phyloP scores from a whole-genome alignment of 140 eudicot genomes.

The Oenanthe javanica region DNA sequence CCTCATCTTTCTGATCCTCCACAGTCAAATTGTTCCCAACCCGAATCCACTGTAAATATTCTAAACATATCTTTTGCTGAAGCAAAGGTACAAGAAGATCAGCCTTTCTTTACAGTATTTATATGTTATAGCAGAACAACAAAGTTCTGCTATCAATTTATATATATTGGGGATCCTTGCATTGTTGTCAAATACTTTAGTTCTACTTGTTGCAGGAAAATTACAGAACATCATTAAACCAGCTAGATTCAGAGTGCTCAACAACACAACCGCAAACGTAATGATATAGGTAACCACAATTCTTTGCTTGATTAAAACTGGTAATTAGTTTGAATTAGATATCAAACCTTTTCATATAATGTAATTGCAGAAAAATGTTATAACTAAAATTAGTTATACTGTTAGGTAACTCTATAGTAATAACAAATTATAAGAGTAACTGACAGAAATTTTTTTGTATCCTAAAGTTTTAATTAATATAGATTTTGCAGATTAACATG shows the following conservation, averaged over 20 bases:
- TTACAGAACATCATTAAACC: conserved; percentile 21
- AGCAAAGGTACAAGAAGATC: conserved; percentile 31
- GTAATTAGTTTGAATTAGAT: not conserved
- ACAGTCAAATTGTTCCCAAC: conserved; percentile 24
- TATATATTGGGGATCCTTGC: not conserved
- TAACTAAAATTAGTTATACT: no score
- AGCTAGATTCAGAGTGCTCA: conserved; percentile 46
- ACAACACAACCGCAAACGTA: conserved; percentile 30
- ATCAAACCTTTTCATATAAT: not conserved
- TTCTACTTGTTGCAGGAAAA: conserved; percentile 23
- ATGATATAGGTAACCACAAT: no score
- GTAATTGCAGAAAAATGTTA: no score
- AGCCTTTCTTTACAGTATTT: not conserved
- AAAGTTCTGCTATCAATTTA: not conserved
- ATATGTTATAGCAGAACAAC: not conserved
- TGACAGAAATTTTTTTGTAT: not conserved
- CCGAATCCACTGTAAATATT: conserved; percentile 26
- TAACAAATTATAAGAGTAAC: not conserved
- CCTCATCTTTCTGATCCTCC: conserved; percentile 25
- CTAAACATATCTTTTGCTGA: conserved; percentile 10
- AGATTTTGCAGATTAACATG: not conserved
- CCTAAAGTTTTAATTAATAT: not conserved
- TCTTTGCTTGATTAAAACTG: not conserved
- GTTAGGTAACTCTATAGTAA: no score
- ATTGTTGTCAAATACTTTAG: not conserved